A percentile compares a stretch with the other conserved stretches of the same genome.
phyloP scores from a whole-genome alignment of 148 eudicot genomes.

The Silene uniflora region DNA sequence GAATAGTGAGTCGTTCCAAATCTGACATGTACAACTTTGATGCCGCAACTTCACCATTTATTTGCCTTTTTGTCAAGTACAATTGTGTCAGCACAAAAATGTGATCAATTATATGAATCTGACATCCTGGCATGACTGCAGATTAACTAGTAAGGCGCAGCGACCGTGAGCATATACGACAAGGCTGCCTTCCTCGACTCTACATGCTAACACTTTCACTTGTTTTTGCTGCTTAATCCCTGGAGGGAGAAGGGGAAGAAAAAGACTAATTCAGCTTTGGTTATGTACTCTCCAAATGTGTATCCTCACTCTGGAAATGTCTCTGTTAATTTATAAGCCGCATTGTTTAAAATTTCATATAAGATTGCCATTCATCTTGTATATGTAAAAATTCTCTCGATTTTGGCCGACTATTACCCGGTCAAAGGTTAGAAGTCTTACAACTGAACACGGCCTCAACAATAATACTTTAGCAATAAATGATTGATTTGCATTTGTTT shows the following conservation, averaged over 20 bases:
- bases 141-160: constrained; percentile 2
- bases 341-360: not conserved
- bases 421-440: not conserved
- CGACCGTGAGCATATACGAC: not conserved
- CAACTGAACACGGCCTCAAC: not conserved
- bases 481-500: not conserved
- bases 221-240: not conserved
- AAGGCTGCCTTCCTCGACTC: not conserved
- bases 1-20: not conserved
- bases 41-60: not conserved
- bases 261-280: not conserved
- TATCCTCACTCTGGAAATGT: not conserved
- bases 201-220: not conserved
- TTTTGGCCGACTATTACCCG: not conserved
- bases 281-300: not conserved
- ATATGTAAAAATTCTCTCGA: not conserved
- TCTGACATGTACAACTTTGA: not conserved
- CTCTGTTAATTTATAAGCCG: not conserved
- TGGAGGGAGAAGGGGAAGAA: not conserved
- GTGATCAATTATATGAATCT: not conserved
- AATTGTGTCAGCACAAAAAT: not conserved
- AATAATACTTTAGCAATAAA: not conserved
- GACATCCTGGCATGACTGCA: not conserved
- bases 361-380: constrained; percentile 1
- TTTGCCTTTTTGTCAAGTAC: not conserved